Evolutionary conservation across 169 alveolate species (phyloP), one percentile per base, ranked within the genome.

Genomic region (Plasmodium knowlesi): DNA sequence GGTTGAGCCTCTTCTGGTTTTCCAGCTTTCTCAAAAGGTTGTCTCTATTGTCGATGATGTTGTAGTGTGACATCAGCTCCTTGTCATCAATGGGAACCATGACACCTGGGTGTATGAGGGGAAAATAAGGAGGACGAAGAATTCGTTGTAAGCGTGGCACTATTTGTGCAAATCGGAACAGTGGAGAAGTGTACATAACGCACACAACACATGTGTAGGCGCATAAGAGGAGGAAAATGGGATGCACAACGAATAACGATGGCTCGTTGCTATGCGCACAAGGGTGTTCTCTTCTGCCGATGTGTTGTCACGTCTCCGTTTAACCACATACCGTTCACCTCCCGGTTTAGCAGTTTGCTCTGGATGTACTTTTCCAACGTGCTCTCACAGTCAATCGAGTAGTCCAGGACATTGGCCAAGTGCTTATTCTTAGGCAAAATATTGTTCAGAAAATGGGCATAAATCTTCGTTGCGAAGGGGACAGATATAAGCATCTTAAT

Each of bases 361-460:
- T 95, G 97, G 19, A 95, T 93, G 9, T 86, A 83, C 25, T 84
- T 82, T 90, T 95, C 97, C 37, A 95, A 14, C 25, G 54, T 91
- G 84, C 95, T 95, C 91, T 95, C 97, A 71, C 96, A 92, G 70
- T 83, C 92, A 78, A 95, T 79, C 8, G 94, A 43, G 32, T 43
- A 76, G 84, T 92, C 93, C 41, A 83, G 71, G 28, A 92, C 95
- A 30, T 95, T 82, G 5, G 97, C 97, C 61, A 95, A 28, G 67
- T 95, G 97, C 93, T 95, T 85, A 85, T 85, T 85, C 54, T 85
- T 85, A 19, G 93, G 93, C 8, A 96, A 84, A 6, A 96, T 95
- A 81, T 97, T 96, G 83, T 97, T 97, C 88, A 97, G 85, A 85
- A 97, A 97, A 92, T 97, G 97, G 57, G 97, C 95, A 96, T 97